These are phyloP conservation scores for Avena eriantha DNA, from an alignment of 176 grass and related monocot species.

Conservation along the genomic window DNA sequence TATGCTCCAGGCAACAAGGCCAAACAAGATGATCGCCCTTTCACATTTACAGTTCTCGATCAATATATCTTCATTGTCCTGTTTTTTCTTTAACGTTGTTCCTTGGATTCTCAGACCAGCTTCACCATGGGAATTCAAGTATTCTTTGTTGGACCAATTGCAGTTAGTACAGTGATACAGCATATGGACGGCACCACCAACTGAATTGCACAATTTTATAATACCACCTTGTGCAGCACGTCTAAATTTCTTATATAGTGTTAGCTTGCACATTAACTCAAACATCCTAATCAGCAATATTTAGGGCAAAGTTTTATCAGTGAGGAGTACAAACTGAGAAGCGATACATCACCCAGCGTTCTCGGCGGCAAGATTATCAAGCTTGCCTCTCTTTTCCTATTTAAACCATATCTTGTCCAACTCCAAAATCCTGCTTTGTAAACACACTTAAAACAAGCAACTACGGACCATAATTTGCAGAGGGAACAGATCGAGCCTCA, in stretches of 20 bases:
- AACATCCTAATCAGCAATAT: neutral
- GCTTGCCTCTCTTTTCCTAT: neutral
- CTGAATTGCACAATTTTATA: neutral
- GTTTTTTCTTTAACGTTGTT: too few relatives aligned
- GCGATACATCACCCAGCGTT: neutral
- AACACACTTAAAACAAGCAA: neutral
- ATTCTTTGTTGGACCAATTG: neutral
- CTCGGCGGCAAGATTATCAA: neutral
- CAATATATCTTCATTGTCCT: neutral
- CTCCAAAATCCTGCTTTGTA: neutral
- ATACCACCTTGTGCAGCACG: neutral
- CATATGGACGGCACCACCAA: neutral
- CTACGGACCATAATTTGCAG: neutral
- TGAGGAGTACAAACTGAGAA: neutral
- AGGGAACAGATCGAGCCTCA: neutral
- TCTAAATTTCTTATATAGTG: neutral
- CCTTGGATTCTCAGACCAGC: neutral
- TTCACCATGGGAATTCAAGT: neutral
- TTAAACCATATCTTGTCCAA: neutral
- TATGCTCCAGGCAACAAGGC: neutral
- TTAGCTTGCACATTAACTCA: neutral
- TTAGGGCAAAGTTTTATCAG: neutral
- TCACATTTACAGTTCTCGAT: neutral
- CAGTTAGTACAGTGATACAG: neutral
- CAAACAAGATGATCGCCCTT: neutral